phyloP scores from a whole-genome alignment of 1,139 yeast genomes.

The Spencermartinsiella ligniputridi region DNA sequence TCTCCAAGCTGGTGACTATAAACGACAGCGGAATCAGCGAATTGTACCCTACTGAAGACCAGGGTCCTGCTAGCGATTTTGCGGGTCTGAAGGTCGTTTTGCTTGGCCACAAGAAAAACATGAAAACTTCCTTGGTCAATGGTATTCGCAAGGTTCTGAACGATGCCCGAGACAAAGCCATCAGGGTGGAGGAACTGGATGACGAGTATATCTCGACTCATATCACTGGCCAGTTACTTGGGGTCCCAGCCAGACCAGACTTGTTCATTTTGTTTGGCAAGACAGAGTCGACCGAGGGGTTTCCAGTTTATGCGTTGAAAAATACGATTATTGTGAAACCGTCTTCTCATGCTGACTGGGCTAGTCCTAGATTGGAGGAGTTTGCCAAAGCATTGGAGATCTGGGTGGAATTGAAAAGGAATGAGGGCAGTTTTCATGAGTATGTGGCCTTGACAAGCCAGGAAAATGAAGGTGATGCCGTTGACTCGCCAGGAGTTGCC shows the following conservation, averaged over 20 bases:
- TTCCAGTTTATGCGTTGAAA: constrained; percentile 16
- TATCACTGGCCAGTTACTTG: constrained; percentile 9
- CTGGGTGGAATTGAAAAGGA: constrained; percentile 12
- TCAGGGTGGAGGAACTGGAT: not conserved
- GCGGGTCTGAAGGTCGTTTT: not conserved
- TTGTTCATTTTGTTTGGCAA: constrained; percentile 14
- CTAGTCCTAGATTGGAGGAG: not conserved
- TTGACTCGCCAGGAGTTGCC: no score
- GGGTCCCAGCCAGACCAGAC: constrained; percentile 13
- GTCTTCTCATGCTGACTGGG: not conserved
- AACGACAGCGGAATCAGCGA: not conserved
- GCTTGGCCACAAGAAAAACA: not conserved
- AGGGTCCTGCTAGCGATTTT: not conserved
- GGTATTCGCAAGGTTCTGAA: not conserved
- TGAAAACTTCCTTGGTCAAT: not conserved
- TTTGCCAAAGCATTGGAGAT: not conserved
- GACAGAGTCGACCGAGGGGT: constrained; percentile 13
- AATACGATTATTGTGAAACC: constrained; percentile 8
- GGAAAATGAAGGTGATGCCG: no score
- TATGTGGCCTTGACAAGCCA: no score
- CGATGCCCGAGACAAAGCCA: not conserved
- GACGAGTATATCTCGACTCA: not conserved
- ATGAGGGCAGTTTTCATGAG: no score
- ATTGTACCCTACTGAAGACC: not conserved
- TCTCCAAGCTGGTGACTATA: not conserved